Evolutionary conservation across 1,284 basidiomycete species (phyloP), one percentile per base, ranked within the genome.

Genomic region (Sutorius eximius): DNA sequence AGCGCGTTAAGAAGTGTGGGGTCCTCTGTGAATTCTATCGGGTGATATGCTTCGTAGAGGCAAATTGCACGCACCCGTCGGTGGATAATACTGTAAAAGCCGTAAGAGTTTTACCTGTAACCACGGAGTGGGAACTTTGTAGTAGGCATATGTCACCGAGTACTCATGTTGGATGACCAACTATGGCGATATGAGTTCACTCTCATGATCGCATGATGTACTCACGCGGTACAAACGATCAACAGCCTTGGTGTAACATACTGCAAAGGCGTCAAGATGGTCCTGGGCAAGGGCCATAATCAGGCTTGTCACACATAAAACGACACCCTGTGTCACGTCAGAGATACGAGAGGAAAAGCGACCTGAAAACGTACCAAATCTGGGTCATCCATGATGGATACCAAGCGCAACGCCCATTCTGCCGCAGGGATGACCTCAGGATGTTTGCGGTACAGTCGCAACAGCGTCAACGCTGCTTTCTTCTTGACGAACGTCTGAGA

Each of bases 81-180:
- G 92, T 7, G 95, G 88, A 69, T 98, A 99, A 72, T 97, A 97
- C 71, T 99, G 97, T 44, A 99, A 73, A 30, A 99, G 73, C 16
- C 95, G 87, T 15, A 99, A 78, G 6, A 99, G 82, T 73, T 98
- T 98, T 61, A 98, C 93, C 75, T 99, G 96, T 30, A 99, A 78
- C 97, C 96, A 99, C 0, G 96, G 96, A 34, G 93, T 92, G 20
- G 97, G 97, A 3, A 98, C 92, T 73, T 93, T 93, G 77, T 99
- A 99, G 72, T 99, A 99, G 30, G 95, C 82, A 69, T 99, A 98
- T 52, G 93, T 89, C 36, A 88, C 80, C 3, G 88, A 78, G 65
- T 91, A 95, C 65, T 98, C 93, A 56, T 90, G 86, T 64, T 96
- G 92, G 56, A 98, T 87, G 16, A 98, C 83, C 59, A 98, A 82